Evolutionary conservation across 345 rosid genomes (phyloP), one percentile per base, ranked within the genome.

Genomic region (Rhizophora apiculata): DNA sequence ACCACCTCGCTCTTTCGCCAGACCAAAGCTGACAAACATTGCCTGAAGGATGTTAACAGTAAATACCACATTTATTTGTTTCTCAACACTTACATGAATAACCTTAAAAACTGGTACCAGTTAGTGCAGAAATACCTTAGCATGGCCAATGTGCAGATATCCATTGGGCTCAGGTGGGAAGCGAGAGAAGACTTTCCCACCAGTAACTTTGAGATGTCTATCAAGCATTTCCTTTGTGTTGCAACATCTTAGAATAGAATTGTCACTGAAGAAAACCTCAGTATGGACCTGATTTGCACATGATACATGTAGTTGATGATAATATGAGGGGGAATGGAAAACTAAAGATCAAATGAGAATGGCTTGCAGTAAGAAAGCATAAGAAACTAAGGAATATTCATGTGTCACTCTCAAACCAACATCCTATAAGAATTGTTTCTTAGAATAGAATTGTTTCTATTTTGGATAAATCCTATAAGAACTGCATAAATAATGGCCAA

Each of bases 101-200:
- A 39, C 62, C 65, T 21, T 13, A 64, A 68, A 68, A 70, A 60
- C 29, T 21, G 67, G 21, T 16, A 37, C 8, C 0, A 32, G 31
- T 10, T 34, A 70, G 5, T 37, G 39, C 68, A 29, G 58, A 6
- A 43, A 58, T 84, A 92, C 99, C 93, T 92, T 96, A 29, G 99
- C 98, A 85, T 92, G 99, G 61, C 98, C 99, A 74, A 96, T 96
- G 72, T 96, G 99, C 31, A 92, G 85, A 84, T 92, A 92, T 32
- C 99, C 99, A 88, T 96, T 96, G 75, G 98, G 98, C 81, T 96
- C 98, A 55, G 98, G 99, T 9, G 97, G 98, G 54, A 92, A 96
- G 62, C 96, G 93, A 8, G 95, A 86, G 64, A 83, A 83, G 68
- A 96, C 90, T 71, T 86, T 92, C 19, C 96, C 87, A 11, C 88